A percentile compares a stretch with the other conserved stretches of the same genome.
These are phyloP conservation scores for Pleurotus giganteus DNA, from an alignment of 768 basidiomycete genomes.

Conservation along the genomic window DNA sequence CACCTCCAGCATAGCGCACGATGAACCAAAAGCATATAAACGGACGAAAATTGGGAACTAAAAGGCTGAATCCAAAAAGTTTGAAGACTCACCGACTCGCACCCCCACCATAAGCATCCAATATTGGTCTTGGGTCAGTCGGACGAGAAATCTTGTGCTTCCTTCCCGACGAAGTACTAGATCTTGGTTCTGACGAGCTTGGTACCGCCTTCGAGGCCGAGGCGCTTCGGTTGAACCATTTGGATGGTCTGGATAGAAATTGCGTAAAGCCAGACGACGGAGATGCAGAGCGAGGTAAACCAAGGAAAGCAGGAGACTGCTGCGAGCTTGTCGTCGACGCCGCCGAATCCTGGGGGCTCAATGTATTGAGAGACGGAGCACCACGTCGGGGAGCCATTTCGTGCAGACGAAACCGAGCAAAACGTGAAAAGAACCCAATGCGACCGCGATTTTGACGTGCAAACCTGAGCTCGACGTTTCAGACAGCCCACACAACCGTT, in stretches of 20 bases:
- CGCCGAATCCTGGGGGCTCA: slow-evolving; percentile 35
- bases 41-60: slow-evolving; percentile 6
- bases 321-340: slow-evolving; percentile 20
- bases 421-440: not conserved
- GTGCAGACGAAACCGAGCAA: not conserved
- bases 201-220: slow-evolving; percentile 48
- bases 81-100: slow-evolving; percentile 50
- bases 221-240: slow-evolving; percentile 68
- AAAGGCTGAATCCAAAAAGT: not conserved
- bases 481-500: not conserved
- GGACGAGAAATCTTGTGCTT: slow-evolving; percentile 85
- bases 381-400: slow-evolving; percentile 53
- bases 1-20: not conserved
- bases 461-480: not conserved
- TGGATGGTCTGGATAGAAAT: slow-evolving; percentile 64
- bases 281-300: slow-evolving; percentile 56
- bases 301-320: slow-evolving; percentile 32
- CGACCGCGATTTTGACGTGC: not conserved
- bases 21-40: not conserved
- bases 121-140: slow-evolving; percentile 76
- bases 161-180: slow-evolving; percentile 40
- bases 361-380: slow-evolving; percentile 33
- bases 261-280: slow-evolving; percentile 64
- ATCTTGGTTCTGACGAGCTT: slow-evolving; percentile 41
- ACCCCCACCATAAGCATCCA: slow-evolving; percentile 49